A percentile compares a stretch with the other conserved stretches of the same genome.
phyloP scores from a whole-genome alignment of 495 filamentous ascomycete genomes.

The Penicillium daleae region DNA sequence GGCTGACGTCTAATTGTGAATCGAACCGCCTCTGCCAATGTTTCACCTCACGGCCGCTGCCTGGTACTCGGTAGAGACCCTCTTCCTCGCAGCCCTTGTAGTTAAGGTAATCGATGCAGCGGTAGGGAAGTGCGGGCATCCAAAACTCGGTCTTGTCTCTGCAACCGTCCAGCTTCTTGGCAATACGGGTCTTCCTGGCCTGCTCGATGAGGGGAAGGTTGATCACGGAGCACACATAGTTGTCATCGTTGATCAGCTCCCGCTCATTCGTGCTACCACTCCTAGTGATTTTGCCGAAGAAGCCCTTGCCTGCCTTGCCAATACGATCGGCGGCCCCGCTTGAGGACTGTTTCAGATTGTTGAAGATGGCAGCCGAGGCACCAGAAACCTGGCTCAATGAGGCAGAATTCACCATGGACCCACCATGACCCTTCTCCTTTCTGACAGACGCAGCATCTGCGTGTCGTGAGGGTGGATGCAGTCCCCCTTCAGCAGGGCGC shows the following conservation, averaged over 20 bases:
- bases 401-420: constrained; percentile 54
- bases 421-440: constrained; percentile 53
- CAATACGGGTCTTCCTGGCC: constrained; percentile 82
- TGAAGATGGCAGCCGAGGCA: constrained; percentile 67
- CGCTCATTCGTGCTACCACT: constrained; percentile 72
- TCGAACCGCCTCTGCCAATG: constrained; percentile 89
- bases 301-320: constrained; percentile 74
- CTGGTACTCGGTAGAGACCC: constrained; percentile 85
- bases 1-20: constrained; percentile 81
- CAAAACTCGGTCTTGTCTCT: constrained; percentile 94
- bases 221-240: constrained; percentile 77
- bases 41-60: constrained; percentile 80
- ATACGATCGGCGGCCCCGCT: constrained; percentile 71
- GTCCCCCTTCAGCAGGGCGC: constrained; percentile 49
- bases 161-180: constrained; percentile 79
- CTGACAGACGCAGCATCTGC: constrained; percentile 40
- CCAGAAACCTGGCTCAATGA: constrained; percentile 66
- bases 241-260: constrained; percentile 71
- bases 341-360: constrained; percentile 70
- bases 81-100: constrained; percentile 89
- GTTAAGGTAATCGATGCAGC: constrained; percentile 92
- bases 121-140: constrained; percentile 93
- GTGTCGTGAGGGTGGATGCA: constrained; percentile 56
- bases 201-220: constrained; percentile 82
- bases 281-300: constrained; percentile 75